A percentile compares a stretch with the other conserved stretches of the same genome.
These are phyloP conservation scores for Microcera coccophila DNA, from an alignment of 2,329 filamentous ascomycete genomes.

Conservation along the genomic window DNA sequence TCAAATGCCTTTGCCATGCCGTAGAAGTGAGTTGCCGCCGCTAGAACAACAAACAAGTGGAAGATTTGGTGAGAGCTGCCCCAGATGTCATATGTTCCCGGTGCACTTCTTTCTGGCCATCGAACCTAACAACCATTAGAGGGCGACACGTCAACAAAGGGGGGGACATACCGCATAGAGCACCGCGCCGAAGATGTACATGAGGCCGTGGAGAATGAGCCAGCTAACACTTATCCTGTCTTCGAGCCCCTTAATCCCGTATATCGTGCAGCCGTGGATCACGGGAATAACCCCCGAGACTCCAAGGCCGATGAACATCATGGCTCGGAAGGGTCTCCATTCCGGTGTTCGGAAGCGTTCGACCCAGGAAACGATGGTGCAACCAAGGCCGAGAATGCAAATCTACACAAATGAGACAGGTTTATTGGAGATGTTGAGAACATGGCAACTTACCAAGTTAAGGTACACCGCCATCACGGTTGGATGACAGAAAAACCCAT, in stretches of 20 bases:
- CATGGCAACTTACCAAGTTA: conserved; percentile 61
- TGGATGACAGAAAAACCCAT: conserved; percentile 73
- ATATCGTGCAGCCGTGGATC: conserved; percentile 66
- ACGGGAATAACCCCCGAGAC: conserved; percentile 80
- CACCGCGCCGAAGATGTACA: conserved; percentile 82
- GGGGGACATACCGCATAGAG: conserved; percentile 69
- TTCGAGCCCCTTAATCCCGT: conserved; percentile 63
- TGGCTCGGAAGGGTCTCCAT: conserved; percentile 79
- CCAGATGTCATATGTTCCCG: conserved; percentile 82
- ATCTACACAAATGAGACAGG: conserved; percentile 69
- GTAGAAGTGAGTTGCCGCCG: conserved; percentile 75
- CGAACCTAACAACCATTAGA: conserved; percentile 51
- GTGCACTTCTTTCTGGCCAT: conserved; percentile 75
- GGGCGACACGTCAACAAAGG: not conserved
- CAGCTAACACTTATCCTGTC: conserved; percentile 75
- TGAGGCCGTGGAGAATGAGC: conserved; percentile 71
- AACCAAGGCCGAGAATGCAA: conserved; percentile 69
- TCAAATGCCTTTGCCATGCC: conserved; percentile 84
- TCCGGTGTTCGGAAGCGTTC: conserved; percentile 79
- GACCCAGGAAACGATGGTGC: conserved; percentile 70
- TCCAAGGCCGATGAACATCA: conserved; percentile 87
- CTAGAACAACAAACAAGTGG: conserved; percentile 81
- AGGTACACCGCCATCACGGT: conserved; percentile 67
- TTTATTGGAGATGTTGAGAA: not conserved
- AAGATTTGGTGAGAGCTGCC: conserved; percentile 96